These are phyloP conservation scores for Dysphania ambrosioides DNA, from an alignment of 148 eudicot genomes.

Conservation along the genomic window DNA sequence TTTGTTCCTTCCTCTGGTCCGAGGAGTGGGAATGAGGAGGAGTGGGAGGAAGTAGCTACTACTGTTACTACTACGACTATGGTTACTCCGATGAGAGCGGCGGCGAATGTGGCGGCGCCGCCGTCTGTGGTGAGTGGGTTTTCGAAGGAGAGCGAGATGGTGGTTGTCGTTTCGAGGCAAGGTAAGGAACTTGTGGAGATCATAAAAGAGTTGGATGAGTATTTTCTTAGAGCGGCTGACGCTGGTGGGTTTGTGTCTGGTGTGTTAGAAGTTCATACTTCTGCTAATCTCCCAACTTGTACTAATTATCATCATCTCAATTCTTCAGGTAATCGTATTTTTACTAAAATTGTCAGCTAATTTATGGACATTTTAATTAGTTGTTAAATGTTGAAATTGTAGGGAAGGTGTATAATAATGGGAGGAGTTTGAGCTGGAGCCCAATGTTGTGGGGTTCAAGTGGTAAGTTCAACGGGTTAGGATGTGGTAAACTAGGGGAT, in stretches of 20 bases:
- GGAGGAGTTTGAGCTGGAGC: constrained; percentile 52
- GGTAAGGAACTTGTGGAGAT: constrained; percentile 79
- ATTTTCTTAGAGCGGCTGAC: constrained; percentile 76
- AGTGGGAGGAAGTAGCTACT: constrained; percentile 19
- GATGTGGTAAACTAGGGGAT: constrained; percentile 41
- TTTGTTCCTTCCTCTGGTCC: constrained; percentile 46
- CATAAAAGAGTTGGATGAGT: constrained; percentile 81
- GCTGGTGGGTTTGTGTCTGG: constrained; percentile 54
- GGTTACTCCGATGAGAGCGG: constrained; percentile 34
- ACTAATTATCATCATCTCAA: background rate
- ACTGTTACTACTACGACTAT: constrained; percentile 16
- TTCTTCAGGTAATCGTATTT: background rate
- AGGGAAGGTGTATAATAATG: constrained; percentile 53
- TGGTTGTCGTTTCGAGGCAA: constrained; percentile 59
- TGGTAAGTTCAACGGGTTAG: constrained; percentile 51
- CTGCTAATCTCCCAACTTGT: constrained; percentile 9
- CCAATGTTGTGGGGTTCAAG: constrained; percentile 51
- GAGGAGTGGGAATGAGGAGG: constrained; percentile 55
- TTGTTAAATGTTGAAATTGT: background rate
- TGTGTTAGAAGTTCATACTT: constrained; percentile 54
- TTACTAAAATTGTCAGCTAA: no score
- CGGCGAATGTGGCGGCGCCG: constrained; percentile 47
- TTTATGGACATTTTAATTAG: background rate
- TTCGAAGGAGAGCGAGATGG: constrained; percentile 50
- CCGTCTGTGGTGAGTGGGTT: constrained; percentile 47